Percentiles rank a stretch among this genome's conserved stretches.
phyloP scores from a whole-genome alignment of 305 asterid genomes.

The Plantago lanceolata region DNA sequence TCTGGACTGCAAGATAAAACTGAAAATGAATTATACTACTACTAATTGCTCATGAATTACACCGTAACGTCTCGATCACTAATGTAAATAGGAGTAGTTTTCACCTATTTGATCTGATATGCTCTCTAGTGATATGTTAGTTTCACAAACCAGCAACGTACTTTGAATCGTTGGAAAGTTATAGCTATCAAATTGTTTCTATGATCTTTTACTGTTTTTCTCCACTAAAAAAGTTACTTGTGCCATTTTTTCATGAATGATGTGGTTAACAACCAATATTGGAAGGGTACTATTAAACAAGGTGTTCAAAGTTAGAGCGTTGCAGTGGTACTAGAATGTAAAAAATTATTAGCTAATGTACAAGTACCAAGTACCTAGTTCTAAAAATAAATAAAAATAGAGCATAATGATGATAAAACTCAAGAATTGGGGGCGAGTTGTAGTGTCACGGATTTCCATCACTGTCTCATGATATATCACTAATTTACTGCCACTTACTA shows the following conservation, averaged over 20 bases:
- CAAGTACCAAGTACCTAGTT: too few species aligned
- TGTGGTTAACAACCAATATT: slow-evolving; percentile 1
- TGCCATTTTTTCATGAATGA: slow-evolving; percentile 12
- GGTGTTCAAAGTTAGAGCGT: background rate
- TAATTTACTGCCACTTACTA: slow-evolving; percentile 25
- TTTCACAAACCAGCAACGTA: too few species aligned
- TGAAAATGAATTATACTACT: slow-evolving; percentile 32
- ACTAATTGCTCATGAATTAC: too few species aligned
- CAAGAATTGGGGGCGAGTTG: too few species aligned
- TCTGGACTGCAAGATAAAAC: slow-evolving; percentile 1
- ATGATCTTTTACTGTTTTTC: background rate
- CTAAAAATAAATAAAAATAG: too few species aligned
- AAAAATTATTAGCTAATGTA: too few species aligned
- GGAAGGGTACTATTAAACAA: background rate
- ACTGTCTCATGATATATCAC: slow-evolving; percentile 22
- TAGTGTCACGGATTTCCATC: slow-evolving; percentile 14
- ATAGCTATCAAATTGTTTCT: slow-evolving; percentile 21
- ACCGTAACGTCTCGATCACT: too few species aligned
- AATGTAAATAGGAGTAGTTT: too few species aligned
- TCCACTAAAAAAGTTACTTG: background rate
- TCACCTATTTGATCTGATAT: too few species aligned
- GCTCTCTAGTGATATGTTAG: too few species aligned
- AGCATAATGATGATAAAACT: too few species aligned
- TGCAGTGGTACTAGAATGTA: background rate
- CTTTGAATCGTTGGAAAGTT: too few species aligned